Evolutionary conservation across 352 stramenopile genomes (phyloP), one percentile per base, ranked within the genome.

Genomic region (Globisporangium alternatum): DNA sequence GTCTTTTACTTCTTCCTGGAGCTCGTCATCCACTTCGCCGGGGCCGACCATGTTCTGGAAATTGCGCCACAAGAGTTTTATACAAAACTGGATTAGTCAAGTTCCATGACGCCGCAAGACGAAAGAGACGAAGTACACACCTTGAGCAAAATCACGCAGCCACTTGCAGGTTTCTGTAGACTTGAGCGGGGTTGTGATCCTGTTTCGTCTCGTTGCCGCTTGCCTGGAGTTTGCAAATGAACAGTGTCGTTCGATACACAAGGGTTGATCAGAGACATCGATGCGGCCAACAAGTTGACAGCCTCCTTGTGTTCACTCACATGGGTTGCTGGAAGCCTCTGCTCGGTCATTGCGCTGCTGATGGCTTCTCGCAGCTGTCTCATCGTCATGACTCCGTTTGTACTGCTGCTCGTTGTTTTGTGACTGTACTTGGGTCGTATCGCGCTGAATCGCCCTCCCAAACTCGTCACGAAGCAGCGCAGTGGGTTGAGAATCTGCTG

Each of bases 31-130:
- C 7, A 97, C 91, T 76, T 97, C 88, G 15, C 85, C 89, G 13
- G 87, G 86, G 17, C 79, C 87, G 49, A 97, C 89, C 90, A 97
- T 97, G 72, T 97, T 97, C 85, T 97, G 43, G 71, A 30, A 54
- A 41, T 41, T 15, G 9, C 9, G 13, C 3, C 35, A 41, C 35
- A 41, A 41, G 9, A 15, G 13, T 41, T 8, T 39, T 13, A 0
- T 5, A 12, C 33, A 41, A 15, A 3, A 41, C 10, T 41, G 35
- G 4, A 15, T 41, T 9, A 41, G 35, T 41, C 35, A 41, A 37
- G 31, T 37, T 37, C 31, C 31, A 37, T 37, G 31, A 37, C n/a
- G 41, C 25, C 48, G 35, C 49, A 43, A 19, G 8, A 63, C 13
- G 28, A 33, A 73, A 31, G 25, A 41, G 9, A 8, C 35, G 30